Base-by-base conservation (phyloP, 78 protist species). In the Polysphondylium violaceum region DNA sequence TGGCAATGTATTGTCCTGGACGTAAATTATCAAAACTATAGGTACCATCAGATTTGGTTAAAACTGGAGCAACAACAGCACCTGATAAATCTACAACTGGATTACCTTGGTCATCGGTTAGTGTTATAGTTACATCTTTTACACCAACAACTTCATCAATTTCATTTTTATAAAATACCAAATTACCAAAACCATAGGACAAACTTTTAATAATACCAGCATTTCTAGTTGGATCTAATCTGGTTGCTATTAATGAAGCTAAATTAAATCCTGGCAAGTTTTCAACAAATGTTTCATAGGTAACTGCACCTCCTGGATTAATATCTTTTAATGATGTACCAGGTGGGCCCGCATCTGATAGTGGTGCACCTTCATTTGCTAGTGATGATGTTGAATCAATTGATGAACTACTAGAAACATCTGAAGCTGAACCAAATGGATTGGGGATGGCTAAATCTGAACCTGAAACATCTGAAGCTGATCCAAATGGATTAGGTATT, bases 21-120 rank as follows among this genome's bases (percentile, higher is more conserved):
- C 36, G 56, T 40, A 78, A 65, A 50, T 47, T 9, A 47, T 78
- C 73, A 56, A 65, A 78, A 51, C 17, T 23, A 16, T 78, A 78
- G 11, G 19, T 1, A 36, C 88, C 88, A 7, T 29, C 47, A 14
- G 38, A 21, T 25, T 61, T 51, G 6, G 74, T 53, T 1, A n/a
- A 29, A 16, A n/a, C 21, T 33, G 59, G 69, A 33, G 16, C 47
- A 2, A 69, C 14, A 17, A 27, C 21, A n/a, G 25, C 25, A 21
- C 53, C 53, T 8, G 33, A 7, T 25, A 25, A 25, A 36, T 58
- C 38, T 8, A 0, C 17, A 2, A 65, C 88, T 11, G 53, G 31
- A 19, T 21, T 8, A 36, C 88, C 72, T 17, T 17, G 11, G 17
- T 19, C n/a, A 4, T 41, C 38, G 2, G 17, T 14, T 1, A 78